Base-by-base conservation (phyloP, 2,329 filamentous ascomycete genomes). In the Pezicula carpinea region DNA sequence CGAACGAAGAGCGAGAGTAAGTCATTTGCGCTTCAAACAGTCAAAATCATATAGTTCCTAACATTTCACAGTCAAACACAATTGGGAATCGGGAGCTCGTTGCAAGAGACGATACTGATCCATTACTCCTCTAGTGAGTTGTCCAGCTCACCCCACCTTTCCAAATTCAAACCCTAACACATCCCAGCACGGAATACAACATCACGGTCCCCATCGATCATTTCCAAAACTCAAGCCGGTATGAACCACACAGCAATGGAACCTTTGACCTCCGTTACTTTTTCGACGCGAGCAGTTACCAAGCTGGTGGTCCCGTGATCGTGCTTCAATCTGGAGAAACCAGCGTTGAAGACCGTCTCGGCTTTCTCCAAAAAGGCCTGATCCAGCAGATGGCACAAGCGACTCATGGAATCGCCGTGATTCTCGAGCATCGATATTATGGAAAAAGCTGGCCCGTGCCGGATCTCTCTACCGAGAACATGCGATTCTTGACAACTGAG, bases 401-500 rank as follows among this genome's bases (percentile, higher is more conserved):
- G 1, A 88, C 85, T 0, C 71, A 82, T 47, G 89, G 89, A 1
- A 68, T 95, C 21, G 88, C 83, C 3, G 85, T 95, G 2, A 78
- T 95, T 39, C 75, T 95, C 3, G 89, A 95, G 69, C 89, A 95
- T 61, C 80, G 89, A 23, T 95, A 95, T 72, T 95, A 95, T 61
- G 89, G 89, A 47, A 75, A 74, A 11, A 91, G 86, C 62, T 82
- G 84, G 46, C 88, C 89, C 0, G 78, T 79, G 0, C 64, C 73
- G 1, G 76, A 91, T 58, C 72, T 92, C 17, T 76, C 76, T 0
- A 83, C 80, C 0, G 69, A 86, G 61, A 91, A 79, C 56, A 68
- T 95, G 53, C 83, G 89, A 3, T 95, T 93, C 70, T 70, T 95
- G 59, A 85, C 87, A 1, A 93, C 89, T 0, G 86, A 91, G 56